Conservation (phyloP, 2,329 filamentous ascomycete genomes). For the Chrysoporthe austroafricana region DNA sequence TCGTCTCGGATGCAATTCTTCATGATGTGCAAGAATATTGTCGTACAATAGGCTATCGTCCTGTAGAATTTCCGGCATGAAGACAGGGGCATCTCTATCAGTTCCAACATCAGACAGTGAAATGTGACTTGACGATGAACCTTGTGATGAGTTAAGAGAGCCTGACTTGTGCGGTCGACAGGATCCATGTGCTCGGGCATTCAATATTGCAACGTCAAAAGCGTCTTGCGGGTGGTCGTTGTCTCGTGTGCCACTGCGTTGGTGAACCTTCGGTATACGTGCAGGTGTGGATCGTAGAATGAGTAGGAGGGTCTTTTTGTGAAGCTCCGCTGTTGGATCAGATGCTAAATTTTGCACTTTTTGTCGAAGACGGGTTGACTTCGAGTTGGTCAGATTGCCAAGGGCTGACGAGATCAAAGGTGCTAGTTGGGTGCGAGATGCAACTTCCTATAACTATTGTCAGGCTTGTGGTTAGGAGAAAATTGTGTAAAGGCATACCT, state of each 20-base stretch:
- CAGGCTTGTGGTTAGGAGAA: background rate
- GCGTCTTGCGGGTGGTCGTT: background rate
- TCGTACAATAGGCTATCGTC: background rate
- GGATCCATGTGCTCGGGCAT: background rate
- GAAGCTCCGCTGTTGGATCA: constrained; percentile 7
- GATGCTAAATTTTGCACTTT: constrained; percentile 5
- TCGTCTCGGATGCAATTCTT: background rate
- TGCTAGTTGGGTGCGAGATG: constrained; percentile 11
- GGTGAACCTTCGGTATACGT: background rate
- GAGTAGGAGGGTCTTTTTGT: background rate
- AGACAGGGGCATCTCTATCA: background rate
- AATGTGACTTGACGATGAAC: background rate
- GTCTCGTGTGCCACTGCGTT: background rate
- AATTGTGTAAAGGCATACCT: constrained; percentile 8
- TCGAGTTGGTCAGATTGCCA: constrained; percentile 12
- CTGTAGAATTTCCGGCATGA: background rate
- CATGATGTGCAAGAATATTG: background rate
- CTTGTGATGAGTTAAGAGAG: background rate
- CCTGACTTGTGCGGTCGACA: background rate
- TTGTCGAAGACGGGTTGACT: constrained; percentile 12
- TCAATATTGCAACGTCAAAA: background rate
- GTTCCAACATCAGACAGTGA: background rate
- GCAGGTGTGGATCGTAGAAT: constrained; percentile 10
- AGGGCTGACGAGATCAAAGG: constrained; percentile 22
- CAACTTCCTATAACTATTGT: constrained; percentile 13